These are phyloP conservation scores for Aegilops speltoides DNA, from an alignment of 176 grass and related monocot species.

Conservation along the genomic window DNA sequence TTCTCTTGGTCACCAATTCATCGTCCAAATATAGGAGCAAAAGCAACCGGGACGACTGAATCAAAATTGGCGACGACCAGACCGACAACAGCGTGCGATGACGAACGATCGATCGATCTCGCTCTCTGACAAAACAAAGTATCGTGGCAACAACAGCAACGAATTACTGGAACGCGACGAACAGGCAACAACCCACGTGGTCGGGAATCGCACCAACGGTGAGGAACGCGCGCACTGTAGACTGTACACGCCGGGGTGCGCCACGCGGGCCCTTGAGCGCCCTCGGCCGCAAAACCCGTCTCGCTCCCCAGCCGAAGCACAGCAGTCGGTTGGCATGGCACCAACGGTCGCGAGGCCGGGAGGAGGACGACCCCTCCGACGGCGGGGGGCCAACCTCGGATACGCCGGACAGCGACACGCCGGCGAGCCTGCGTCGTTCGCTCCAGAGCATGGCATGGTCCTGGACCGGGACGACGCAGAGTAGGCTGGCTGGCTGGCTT, in stretches of 20 bases:
- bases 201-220: slow-evolving; percentile 16
- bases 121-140: neutral
- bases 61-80: neutral
- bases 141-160: neutral
- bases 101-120: neutral
- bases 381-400: neutral
- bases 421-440: slow-evolving; percentile 1
- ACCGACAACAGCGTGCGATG: neutral
- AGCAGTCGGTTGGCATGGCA: neutral
- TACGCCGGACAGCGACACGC: neutral
- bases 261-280: slow-evolving; percentile 23
- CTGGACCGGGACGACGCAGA: neutral
- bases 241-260: neutral
- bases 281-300: slow-evolving; percentile 17
- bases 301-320: neutral
- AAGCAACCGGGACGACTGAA: neutral
- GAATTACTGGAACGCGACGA: neutral
- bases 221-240: neutral
- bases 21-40: neutral
- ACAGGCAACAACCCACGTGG: neutral
- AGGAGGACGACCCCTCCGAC: neutral
- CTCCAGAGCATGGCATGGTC: neutral
- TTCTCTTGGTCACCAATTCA: neutral
- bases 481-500: neutral
- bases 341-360: slow-evolving; percentile 9